Evolutionary conservation across 257 asterid genomes (phyloP).

Genomic region (Jacaranda mimosifolia): DNA sequence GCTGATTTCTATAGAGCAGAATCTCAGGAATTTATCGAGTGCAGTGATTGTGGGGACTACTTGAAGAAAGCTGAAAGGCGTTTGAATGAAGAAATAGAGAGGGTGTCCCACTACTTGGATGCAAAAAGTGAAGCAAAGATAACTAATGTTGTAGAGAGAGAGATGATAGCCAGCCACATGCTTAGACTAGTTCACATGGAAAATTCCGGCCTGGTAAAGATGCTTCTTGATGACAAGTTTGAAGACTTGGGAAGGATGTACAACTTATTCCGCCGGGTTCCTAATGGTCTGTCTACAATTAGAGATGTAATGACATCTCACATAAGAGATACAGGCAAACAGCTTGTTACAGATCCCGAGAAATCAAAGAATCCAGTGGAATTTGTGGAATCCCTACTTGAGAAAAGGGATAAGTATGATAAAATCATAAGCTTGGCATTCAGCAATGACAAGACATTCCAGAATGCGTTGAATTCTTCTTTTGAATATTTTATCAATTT

Average conservation of each 20-base stretch:
- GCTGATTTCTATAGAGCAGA: constrained; percentile 85
- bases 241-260: constrained; percentile 90
- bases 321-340: constrained; percentile 83
- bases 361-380: constrained; percentile 83
- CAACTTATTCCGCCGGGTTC: constrained; percentile 69
- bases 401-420: constrained; percentile 56
- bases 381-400: constrained; percentile 76
- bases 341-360: constrained; percentile 88
- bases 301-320: constrained; percentile 86
- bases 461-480: constrained; percentile 66
- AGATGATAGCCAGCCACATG: constrained; percentile 90
- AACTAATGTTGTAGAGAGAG: constrained; percentile 77
- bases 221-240: constrained; percentile 77
- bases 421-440: constrained; percentile 62
- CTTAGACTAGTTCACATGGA: constrained; percentile 86
- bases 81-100: constrained; percentile 86
- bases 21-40: constrained; percentile 84
- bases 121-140: constrained; percentile 75
- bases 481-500: constrained; percentile 66
- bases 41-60: constrained; percentile 88
- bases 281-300: constrained; percentile 68
- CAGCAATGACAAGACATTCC: constrained; percentile 70
- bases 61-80: constrained; percentile 86
- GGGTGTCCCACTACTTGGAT: constrained; percentile 88
- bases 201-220: constrained; percentile 81